Base-by-base conservation (phyloP, 306 rosid species). In the Citrullus colocynthis region DNA sequence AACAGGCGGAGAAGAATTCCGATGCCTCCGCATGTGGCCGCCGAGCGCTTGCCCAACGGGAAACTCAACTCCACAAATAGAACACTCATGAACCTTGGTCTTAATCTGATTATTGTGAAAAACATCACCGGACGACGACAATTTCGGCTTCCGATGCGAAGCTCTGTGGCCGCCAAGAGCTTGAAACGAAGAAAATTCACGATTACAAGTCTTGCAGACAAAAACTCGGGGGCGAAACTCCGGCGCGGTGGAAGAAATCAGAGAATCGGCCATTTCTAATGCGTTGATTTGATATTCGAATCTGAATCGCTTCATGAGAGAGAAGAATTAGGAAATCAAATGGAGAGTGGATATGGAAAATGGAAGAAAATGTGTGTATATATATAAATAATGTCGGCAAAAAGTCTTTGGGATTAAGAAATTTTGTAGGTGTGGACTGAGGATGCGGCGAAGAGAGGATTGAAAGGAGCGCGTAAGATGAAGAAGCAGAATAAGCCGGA, bases 161-260 rank as follows among this genome's bases (percentile, higher is more conserved):
- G 98, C 93, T 21, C 98, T 76, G 81, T 93, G 98, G 1, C 97
- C 98, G 4, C 98, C 98, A 16, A 94, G 85, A 6, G 98, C 98
- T 66, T 94, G 98, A 74, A 90, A 91, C 44, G 96, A 86, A 8
- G 88, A 41, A 60, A 94, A 94, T 20, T 80, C 74, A 20, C 85
- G 83, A 63, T 81, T 74, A 62, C 96, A 91, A 0, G 96, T 89
- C 77, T 91, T 94, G 91, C 98, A 94, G 51, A 36, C 76, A 16
- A 89, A 94, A 28, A 37, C 84, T 9, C 56, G 66, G 0, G 14
- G 6, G 7, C 3, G 37, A 30, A 5, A 41, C 44, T 12, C 65
- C 52, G 75, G 17, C 44, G 58, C 14, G 8, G 42, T 88, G 37
- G 86, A 32, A 30, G 88, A 63, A 88, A 88, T 93, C 83, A 88